phyloP scores from a whole-genome alignment of 1,139 yeast species.

The Geotrichum citri-aurantii region DNA sequence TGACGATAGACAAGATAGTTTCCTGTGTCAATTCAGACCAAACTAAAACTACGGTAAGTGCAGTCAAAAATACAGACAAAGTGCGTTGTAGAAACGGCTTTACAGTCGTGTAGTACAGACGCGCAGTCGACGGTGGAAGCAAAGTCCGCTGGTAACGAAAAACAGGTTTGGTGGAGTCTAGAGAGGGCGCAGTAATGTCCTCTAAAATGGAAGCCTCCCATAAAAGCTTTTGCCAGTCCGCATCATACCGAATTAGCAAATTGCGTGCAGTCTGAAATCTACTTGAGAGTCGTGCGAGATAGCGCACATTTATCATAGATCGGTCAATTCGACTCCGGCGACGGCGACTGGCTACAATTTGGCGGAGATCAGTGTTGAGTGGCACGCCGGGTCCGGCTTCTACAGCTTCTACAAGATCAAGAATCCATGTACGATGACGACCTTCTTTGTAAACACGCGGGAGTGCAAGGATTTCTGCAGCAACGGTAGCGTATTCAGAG shows the following conservation, averaged over 20 bases:
- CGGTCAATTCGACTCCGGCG: conserved; percentile 24
- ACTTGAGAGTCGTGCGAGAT: conserved; percentile 27
- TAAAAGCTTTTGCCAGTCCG: conserved; percentile 40
- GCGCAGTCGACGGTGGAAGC: conserved; percentile 39
- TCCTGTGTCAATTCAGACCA: conserved; percentile 76
- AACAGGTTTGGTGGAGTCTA: conserved; percentile 19
- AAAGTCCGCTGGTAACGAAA: conserved; percentile 32
- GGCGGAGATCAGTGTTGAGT: conserved; percentile 18
- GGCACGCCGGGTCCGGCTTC: conserved; percentile 24
- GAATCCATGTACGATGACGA: conserved; percentile 38
- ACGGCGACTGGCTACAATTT: conserved; percentile 1
- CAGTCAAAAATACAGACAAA: conserved; percentile 39
- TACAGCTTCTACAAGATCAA: conserved; percentile 31
- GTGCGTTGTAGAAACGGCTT: conserved; percentile 46
- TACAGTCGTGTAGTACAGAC: conserved; percentile 39
- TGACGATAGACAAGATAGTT: conserved; percentile 56
- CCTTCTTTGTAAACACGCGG: conserved; percentile 34
- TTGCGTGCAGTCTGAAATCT: conserved; percentile 27
- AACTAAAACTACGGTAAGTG: conserved; percentile 50
- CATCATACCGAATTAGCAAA: conserved; percentile 34
- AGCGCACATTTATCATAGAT: conserved; percentile 28
- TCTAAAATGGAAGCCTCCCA: conserved; percentile 36
- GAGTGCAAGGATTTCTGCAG: conserved; percentile 54
- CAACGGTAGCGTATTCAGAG: conserved; percentile 57
- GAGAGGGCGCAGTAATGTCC: conserved; percentile 29